Conservation (phyloP, 192 early-diverging fungal genomes). For the Coemansia sp. region DNA sequence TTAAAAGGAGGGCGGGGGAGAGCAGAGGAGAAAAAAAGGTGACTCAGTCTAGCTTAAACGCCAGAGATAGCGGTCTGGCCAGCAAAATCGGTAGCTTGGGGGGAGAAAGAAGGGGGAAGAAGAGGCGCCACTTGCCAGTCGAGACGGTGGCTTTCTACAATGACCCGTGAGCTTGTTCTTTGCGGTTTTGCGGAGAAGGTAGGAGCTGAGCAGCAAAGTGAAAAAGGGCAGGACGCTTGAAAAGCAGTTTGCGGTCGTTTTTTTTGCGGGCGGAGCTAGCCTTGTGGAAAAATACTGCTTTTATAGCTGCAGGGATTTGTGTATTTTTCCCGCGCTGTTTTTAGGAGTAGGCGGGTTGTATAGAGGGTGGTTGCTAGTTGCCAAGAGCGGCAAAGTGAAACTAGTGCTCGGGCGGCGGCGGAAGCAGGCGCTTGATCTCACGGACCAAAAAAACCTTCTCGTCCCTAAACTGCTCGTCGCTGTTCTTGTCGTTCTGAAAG, state of each 20-base stretch:
- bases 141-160: not conserved
- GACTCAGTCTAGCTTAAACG: not conserved
- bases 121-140: not conserved
- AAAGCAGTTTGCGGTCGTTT: not conserved
- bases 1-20: not conserved
- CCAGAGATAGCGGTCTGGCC: not conserved
- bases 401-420: slow-evolving; percentile 19
- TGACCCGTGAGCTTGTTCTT: not conserved
- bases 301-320: not conserved
- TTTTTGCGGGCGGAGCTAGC: not conserved
- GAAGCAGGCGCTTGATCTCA: slow-evolving; percentile 66
- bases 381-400: not conserved
- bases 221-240: not conserved
- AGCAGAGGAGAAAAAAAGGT: not conserved
- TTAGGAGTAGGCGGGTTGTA: not conserved
- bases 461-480: slow-evolving; percentile 99
- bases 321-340: not conserved
- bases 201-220: not conserved
- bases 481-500: slow-evolving; percentile 95
- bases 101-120: not conserved
- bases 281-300: not conserved
- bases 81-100: not conserved
- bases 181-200: not conserved
- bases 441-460: slow-evolving; percentile 95
- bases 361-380: not conserved